Evolutionary conservation across 2,329 filamentous ascomycete genomes (phyloP), one percentile per base, ranked within the genome.

Genomic region (Trichoderma endophyticum): DNA sequence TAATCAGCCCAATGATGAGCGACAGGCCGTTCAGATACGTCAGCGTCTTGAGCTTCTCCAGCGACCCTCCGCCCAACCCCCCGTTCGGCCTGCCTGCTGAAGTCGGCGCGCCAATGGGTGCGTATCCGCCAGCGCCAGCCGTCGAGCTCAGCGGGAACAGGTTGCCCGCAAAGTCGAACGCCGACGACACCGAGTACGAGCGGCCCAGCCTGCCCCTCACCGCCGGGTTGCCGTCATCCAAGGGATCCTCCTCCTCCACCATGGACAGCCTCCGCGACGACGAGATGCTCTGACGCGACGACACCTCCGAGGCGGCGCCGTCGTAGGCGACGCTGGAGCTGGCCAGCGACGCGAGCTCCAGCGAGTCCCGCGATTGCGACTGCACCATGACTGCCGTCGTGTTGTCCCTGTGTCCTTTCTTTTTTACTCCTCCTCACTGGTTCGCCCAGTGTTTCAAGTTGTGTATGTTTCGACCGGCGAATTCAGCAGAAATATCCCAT

Each of bases 41-140:
- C 81, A 99, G 83, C 15, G 93, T 97, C 85, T 99, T 99, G 84
- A 97, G 92, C 81, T 94, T 96, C 85, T 99, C 96, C 75, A 98
- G 83, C 54, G 92, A 94, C n/a, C 89, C 91, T 73, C 92, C 92
- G n/a, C 89, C 88, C 26, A 92, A 78, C 18, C 88, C 88, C 66
- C 86, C 86, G 11, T 78, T 74, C 9, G 80, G 78, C 14, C 82
- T 78, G 34, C 84, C 82, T 9, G 84, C 80, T 14, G 90, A 88
- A 6, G 90, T 90, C 48, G 94, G 90, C 30, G 92, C 91, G 39
- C 94, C 95, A 18, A 99, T 87, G 14, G 94, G 93, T 56, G 95
- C 93, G 82, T 99, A 99, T 51, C 92, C 89, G 70, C 89, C 82
- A 60, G 86, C 86, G 7, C 86, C 89, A 4, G 92, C 85, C 1